Evolutionary conservation across 768 basidiomycete genomes (phyloP), one percentile per base, ranked within the genome.

Genomic region (Tulasnella sp.): DNA sequence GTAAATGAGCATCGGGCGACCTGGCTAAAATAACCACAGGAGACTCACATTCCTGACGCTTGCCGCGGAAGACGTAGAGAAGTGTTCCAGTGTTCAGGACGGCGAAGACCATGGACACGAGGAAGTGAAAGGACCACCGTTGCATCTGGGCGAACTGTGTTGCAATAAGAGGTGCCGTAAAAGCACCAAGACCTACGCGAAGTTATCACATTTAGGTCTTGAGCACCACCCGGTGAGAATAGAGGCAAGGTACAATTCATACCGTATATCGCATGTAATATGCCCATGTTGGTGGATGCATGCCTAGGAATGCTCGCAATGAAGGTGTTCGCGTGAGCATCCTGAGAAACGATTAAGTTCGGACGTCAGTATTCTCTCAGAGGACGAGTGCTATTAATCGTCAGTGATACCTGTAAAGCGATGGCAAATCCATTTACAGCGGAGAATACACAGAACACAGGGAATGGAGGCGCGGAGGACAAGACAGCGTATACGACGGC

Each of bases 61-160:
- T 68, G 32, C 69, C 62, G 21, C 80, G 76, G 71, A 93, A 91
- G 3, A 86, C 79, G 2, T 65, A 58, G 1, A 77, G 63, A 3
- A 92, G 70, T 3, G 81, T 55, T 10, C 77, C 42, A 1, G 77
- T 73, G 64, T 86, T 89, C 42, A 73, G 63, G 17, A 81, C 56
- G 0, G 86, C 81, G n/a, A 93, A 63, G 1, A 80, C 84, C 0
- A 91, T 70, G 0, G 88, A 88, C 1, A 73, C 73, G 10, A 91
- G 75, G 66, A 83, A 93, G 68, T 91, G 85, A 68, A 86, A 84
- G 1, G 83, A 86, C 90, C 89, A 92, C 34, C 73, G 76, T 0
- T 64, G 69, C 26, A 79, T 66, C 58, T 81, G 79, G 0, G 86
- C 76, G 64, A 94, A 93, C 59, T 90, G 86, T 0, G 92, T 94